Conservation (phyloP, 495 filamentous ascomycete genomes). For the Neurospora sp. region DNA sequence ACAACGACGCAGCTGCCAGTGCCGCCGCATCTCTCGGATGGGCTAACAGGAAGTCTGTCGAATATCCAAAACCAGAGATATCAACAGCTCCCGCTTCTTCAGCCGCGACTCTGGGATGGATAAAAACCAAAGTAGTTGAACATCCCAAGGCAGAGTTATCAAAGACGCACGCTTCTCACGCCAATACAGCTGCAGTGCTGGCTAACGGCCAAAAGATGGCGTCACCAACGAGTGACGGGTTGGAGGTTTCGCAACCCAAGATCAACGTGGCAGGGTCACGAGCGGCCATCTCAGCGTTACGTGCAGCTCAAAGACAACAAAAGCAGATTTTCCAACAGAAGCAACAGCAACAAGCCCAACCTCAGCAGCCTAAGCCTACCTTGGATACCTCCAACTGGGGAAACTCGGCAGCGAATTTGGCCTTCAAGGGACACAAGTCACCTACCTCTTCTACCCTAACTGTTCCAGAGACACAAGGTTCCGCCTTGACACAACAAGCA, state of each 20-base stretch:
- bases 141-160: constrained; percentile 44
- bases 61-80: constrained; percentile 48
- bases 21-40: constrained; percentile 67
- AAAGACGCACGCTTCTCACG: constrained; percentile 48
- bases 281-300: constrained; percentile 61
- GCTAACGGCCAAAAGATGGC: constrained; percentile 58
- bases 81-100: constrained; percentile 49
- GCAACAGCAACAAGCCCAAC: constrained; percentile 26
- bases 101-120: constrained; percentile 64
- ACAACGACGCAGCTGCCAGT: constrained; percentile 56
- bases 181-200: constrained; percentile 48
- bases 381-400: constrained; percentile 31
- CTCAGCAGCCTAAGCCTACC: constrained; percentile 7
- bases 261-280: constrained; percentile 54
- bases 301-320: constrained; percentile 47
- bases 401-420: constrained; percentile 50
- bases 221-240: constrained; percentile 26
- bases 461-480: constrained; percentile 1
- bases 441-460: constrained; percentile 2
- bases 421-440: constrained; percentile 29
- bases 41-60: constrained; percentile 50
- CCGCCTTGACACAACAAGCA: constrained; percentile 30
- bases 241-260: constrained; percentile 32
- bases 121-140: constrained; percentile 51
- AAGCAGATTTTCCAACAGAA: constrained; percentile 19